Evolutionary conservation across 257 asterid species (phyloP).

Genomic region (Mentha longifolia): DNA sequence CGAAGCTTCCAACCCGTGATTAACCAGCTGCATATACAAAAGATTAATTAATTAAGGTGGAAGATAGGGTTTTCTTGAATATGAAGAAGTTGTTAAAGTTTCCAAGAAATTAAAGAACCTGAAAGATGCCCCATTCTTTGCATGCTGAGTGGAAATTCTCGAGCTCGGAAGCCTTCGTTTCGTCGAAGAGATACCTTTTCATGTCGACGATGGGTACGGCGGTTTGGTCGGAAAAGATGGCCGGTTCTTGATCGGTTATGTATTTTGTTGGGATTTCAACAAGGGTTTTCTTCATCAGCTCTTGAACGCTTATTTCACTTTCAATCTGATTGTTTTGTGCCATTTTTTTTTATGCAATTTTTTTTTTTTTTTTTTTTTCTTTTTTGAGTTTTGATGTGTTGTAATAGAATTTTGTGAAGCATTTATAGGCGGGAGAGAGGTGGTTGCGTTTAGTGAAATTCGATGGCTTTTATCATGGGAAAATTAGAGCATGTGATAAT

Average conservation of each 20-base stretch:
- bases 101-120: slow-evolving; percentile 41
- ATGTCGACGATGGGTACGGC: slow-evolving; percentile 55
- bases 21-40: slow-evolving; percentile 50
- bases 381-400: too few relatives aligned
- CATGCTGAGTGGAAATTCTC: slow-evolving; percentile 52
- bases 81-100: neutral
- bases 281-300: slow-evolving; percentile 41
- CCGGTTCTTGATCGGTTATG: slow-evolving; percentile 46
- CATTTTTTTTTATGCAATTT: slow-evolving; percentile 8
- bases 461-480: too few relatives aligned
- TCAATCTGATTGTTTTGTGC: neutral
- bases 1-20: slow-evolving; percentile 59
- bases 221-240: neutral
- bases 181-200: slow-evolving; percentile 33
- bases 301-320: slow-evolving; percentile 42
- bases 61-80: neutral
- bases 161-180: slow-evolving; percentile 39
- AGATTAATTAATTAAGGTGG: neutral
- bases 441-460: too few relatives aligned
- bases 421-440: too few relatives aligned
- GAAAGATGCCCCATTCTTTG: slow-evolving; percentile 75
- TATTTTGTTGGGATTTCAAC: slow-evolving; percentile 40
- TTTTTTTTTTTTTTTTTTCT: too few relatives aligned
- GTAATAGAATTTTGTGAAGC: too few relatives aligned
- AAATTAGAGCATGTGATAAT: too few relatives aligned